These are phyloP conservation scores for Cochlearia excelsa DNA, from an alignment of 345 rosid species.

Conservation along the genomic window DNA sequence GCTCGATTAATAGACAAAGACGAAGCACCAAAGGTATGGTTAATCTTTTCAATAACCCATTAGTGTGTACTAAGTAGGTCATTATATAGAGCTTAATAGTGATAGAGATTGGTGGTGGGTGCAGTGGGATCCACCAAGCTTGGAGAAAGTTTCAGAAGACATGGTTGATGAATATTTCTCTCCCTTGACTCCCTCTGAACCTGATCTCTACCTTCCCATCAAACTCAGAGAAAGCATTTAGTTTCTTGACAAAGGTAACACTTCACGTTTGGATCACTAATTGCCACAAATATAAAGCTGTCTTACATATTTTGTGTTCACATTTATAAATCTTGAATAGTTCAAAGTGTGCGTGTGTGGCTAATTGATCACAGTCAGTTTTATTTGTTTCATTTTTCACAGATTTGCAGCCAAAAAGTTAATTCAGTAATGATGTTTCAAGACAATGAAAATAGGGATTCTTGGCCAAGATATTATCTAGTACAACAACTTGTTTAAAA, in stretches of 20 bases:
- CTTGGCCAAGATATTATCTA: too few species aligned
- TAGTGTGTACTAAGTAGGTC: not conserved
- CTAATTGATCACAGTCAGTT: too few species aligned
- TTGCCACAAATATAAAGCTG: too few species aligned
- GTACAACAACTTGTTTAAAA: too few species aligned
- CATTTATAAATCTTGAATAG: too few species aligned
- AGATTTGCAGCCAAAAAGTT: too few species aligned
- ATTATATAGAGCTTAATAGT: not conserved
- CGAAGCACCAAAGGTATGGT: constrained; percentile 64
- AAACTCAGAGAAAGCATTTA: constrained; percentile 42
- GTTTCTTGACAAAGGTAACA: not conserved
- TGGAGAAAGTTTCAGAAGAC: constrained; percentile 18
- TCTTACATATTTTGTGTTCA: too few species aligned
- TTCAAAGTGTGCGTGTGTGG: too few species aligned
- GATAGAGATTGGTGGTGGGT: not conserved
- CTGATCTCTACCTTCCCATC: constrained; percentile 31
- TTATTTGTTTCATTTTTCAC: too few species aligned
- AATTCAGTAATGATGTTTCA: too few species aligned
- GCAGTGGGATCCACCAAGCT: constrained; percentile 40
- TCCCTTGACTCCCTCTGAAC: too few species aligned
- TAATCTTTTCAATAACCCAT: not conserved
- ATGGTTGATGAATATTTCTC: not conserved
- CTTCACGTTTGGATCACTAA: not conserved
- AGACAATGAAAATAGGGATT: too few species aligned
- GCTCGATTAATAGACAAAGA: constrained; percentile 85